phyloP scores from a whole-genome alignment of 805 yeast genomes.

The Starmera dryadoides region DNA sequence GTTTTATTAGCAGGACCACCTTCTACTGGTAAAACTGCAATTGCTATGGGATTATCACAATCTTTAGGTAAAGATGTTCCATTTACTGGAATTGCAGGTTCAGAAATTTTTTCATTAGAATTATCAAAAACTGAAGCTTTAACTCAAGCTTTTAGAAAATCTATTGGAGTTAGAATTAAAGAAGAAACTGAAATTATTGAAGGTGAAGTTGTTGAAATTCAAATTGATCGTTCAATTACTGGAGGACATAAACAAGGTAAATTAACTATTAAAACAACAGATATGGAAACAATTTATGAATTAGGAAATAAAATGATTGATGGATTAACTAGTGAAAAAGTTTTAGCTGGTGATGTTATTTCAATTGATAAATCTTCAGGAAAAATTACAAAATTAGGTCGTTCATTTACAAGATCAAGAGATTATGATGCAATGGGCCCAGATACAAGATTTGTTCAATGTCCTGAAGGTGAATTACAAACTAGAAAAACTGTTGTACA shows the following conservation, averaged over 20 bases:
- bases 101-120: conserved; percentile 88
- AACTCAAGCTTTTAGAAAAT: conserved; percentile 92
- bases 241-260: conserved; percentile 99
- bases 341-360: conserved; percentile 94
- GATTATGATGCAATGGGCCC: conserved; percentile 99
- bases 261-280: conserved; percentile 93
- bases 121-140: conserved; percentile 92
- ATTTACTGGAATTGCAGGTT: conserved; percentile 90
- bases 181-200: conserved; percentile 97
- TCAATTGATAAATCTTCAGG: conserved; percentile 95
- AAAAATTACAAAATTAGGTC: conserved; percentile 86
- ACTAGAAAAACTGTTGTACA: conserved; percentile 93
- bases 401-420: conserved; percentile 92
- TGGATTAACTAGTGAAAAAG: conserved; percentile 88
- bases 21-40: conserved; percentile 96
- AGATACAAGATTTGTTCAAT: conserved; percentile 93
- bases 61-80: conserved; percentile 71
- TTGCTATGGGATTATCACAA: conserved; percentile 89
- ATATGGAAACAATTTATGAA: conserved; percentile 98
- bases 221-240: conserved; percentile 85
- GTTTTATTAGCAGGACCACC: conserved; percentile 97
- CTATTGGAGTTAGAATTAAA: conserved; percentile 90
- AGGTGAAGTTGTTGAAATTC: conserved; percentile 98
- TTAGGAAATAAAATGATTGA: conserved; percentile 92
- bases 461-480: conserved; percentile 98